Conservation (phyloP, 75 land plant species). For the Picea glauca region DNA sequence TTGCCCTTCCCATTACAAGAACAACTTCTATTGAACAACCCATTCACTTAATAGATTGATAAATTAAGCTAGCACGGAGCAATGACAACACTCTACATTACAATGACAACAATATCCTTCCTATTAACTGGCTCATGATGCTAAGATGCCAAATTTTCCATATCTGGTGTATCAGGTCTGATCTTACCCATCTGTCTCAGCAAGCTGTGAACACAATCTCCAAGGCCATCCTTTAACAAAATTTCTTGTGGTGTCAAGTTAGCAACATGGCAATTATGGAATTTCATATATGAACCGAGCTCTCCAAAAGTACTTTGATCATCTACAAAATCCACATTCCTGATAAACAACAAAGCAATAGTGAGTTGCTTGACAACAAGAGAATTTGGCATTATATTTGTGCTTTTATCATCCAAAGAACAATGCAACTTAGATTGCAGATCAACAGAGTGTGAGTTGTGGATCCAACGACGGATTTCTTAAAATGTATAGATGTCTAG, state of each 20-base stretch:
- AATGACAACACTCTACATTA: constrained; percentile 64
- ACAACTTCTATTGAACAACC: background rate
- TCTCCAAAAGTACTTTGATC: constrained; percentile 62
- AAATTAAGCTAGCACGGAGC: constrained; percentile 59
- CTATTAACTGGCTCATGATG: too few relatives aligned
- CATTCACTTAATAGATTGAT: constrained; percentile 52
- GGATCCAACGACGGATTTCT: constrained; percentile 56
- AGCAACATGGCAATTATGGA: constrained; percentile 63
- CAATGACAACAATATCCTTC: constrained; percentile 48
- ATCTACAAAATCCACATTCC: constrained; percentile 81
- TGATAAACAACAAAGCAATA: constrained; percentile 54
- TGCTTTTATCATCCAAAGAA: background rate
- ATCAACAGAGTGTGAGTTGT: constrained; percentile 9
- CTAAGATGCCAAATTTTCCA: too few relatives aligned
- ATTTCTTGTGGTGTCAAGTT: constrained; percentile 60
- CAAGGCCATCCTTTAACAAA: constrained; percentile 46
- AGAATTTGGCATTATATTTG: too few relatives aligned
- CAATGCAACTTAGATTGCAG: constrained; percentile 26
- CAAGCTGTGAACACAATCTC: constrained; percentile 54
- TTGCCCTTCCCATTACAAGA: too few relatives aligned
- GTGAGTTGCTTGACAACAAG: constrained; percentile 42
- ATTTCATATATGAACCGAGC: constrained; percentile 13
- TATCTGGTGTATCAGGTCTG: constrained; percentile 62
- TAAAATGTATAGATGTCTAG: constrained; percentile 26
- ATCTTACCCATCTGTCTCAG: constrained; percentile 49